A percentile compares a stretch with the other conserved stretches of the same genome.
These are phyloP conservation scores for Fusarium tricinctum DNA, from an alignment of 2,329 filamentous ascomycete species.

Conservation along the genomic window DNA sequence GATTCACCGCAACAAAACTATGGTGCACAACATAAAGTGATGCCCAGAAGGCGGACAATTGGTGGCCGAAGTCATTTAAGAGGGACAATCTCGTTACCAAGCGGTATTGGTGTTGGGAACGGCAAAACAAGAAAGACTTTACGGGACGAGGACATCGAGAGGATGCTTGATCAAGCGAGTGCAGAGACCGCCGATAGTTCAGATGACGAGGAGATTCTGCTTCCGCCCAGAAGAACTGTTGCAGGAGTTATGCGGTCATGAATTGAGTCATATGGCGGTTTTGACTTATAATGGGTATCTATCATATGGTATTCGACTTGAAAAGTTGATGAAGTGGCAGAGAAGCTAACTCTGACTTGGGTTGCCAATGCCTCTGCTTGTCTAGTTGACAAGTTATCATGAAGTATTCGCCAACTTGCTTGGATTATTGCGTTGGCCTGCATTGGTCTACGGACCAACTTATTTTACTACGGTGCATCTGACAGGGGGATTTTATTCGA, in stretches of 20 bases:
- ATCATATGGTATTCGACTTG: not conserved
- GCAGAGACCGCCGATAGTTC: slow-evolving; percentile 67
- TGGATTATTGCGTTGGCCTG: slow-evolving; percentile 1
- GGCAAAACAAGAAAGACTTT: slow-evolving; percentile 57
- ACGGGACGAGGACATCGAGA: slow-evolving; percentile 69
- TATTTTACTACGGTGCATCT: slow-evolving; percentile 31
- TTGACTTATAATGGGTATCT: not conserved
- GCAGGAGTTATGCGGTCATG: slow-evolving; percentile 51
- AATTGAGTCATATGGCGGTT: not conserved
- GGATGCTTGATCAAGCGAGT: slow-evolving; percentile 68
- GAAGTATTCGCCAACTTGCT: not conserved
- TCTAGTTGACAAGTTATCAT: not conserved
- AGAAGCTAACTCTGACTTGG: not conserved
- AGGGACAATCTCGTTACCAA: slow-evolving; percentile 63
- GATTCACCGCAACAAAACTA: slow-evolving; percentile 55
- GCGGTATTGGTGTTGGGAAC: slow-evolving; percentile 61
- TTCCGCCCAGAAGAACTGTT: slow-evolving; percentile 56
- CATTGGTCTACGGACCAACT: slow-evolving; percentile 12
- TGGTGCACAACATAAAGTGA: slow-evolving; percentile 52
- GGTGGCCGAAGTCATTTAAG: slow-evolving; percentile 56
- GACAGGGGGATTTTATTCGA: slow-evolving; percentile 30
- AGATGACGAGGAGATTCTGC: slow-evolving; percentile 69
- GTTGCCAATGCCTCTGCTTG: not conserved
- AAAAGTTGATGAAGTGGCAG: not conserved
- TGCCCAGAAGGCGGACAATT: slow-evolving; percentile 61